Evolutionary conservation across 345 rosid species (phyloP), one percentile per base, ranked within the genome.

Genomic region (Ceriops zippeliana): DNA sequence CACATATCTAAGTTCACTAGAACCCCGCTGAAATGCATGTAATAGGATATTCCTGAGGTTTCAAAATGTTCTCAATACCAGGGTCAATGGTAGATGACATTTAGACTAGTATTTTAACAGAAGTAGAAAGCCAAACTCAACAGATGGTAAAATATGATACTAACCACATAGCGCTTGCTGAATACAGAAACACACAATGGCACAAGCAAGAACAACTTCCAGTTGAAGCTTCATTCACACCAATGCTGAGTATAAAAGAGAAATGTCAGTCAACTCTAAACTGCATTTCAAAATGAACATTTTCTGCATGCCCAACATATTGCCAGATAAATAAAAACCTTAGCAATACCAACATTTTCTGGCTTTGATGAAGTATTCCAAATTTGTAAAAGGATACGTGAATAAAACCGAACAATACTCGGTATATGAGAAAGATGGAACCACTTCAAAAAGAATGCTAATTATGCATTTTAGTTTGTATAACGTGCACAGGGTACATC

Each of bases 91-190:
- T 42, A 42, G 15, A 42, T 42, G 49, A 42, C 49, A 42, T 42
- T 42, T 11, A 42, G 16, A 13, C 49, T 13, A 42, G 49, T 42
- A 0, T 42, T 38, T 42, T 42, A 42, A 42, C 49, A 42, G 17
- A 42, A 42, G 49, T 42, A 42, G 16, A 42, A 42, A 42, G 17
- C 49, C 49, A 42, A 15, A 11, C 17, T 42, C 49, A 13, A 42
- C 19, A 13, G 49, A 42, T 13, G 17, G 54, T 8, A 60, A 58
- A 56, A 60, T 13, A 58, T 63, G 70, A 74, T 69, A 84, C 89
- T 83, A 63, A 95, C 99, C 96, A 72, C 89, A 84, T 76, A 82
- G 70, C 73, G 85, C 82, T 72, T 56, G 90, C 67, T 77, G 89
- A 75, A 86, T 35, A 72, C 81, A 75, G 76, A 85, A 74, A 70